These are phyloP conservation scores for Aspergillus bridgeri DNA, from an alignment of 495 filamentous ascomycete species.

Conservation along the genomic window DNA sequence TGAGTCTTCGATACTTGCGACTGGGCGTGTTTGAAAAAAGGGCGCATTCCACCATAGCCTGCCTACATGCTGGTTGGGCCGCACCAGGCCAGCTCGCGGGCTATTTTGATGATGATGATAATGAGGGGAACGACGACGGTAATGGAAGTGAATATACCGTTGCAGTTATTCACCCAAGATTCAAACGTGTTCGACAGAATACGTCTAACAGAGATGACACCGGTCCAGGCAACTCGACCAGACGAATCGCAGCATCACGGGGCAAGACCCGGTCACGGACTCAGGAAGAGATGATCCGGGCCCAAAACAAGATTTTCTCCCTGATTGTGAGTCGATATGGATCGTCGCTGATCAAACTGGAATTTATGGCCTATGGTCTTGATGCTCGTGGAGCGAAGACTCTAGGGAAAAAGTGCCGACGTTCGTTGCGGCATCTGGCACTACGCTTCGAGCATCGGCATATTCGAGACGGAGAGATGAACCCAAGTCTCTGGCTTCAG, in stretches of 20 bases:
- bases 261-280: conserved; percentile 6
- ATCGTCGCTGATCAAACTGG: conserved; percentile 21
- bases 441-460: conserved; percentile 38
- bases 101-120: neutral
- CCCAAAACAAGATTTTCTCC: conserved; percentile 27
- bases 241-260: neutral
- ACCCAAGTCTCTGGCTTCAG: conserved; percentile 24
- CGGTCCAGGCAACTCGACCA: neutral
- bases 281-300: conserved; percentile 20
- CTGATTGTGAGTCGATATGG: conserved; percentile 23
- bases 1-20: conserved; percentile 26
- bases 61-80: conserved; percentile 30
- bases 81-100: conserved; percentile 14
- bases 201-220: neutral
- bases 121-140: neutral
- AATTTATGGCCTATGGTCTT: conserved; percentile 33
- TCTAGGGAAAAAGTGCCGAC: conserved; percentile 19
- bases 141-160: conserved; percentile 13
- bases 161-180: conserved; percentile 16
- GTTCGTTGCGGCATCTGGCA: conserved; percentile 29
- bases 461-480: conserved; percentile 26
- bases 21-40: conserved; percentile 35
- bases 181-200: neutral
- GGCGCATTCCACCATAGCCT: conserved; percentile 28
- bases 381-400: conserved; percentile 22